Evolutionary conservation across 345 rosid species (phyloP), one percentile per base, ranked within the genome.

Genomic region (Hibiscus tridactylites): DNA sequence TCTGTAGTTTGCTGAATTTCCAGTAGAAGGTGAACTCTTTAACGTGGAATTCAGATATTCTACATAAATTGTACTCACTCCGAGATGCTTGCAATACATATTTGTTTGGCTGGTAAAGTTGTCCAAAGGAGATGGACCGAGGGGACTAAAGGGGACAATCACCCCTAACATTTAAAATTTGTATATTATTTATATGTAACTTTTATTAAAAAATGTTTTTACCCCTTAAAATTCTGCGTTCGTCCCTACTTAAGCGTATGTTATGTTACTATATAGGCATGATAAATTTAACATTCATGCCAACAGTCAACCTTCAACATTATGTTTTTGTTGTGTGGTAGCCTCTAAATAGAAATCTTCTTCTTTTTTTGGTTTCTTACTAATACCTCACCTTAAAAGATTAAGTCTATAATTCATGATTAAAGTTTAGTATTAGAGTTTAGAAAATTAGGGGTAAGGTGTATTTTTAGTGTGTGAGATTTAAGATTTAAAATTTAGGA

Each of bases 301-400:
- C 26, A 4, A 28, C 11, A 17, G 3, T 33, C 35, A 7, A 28
- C 21, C 28, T 67, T 26, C 16, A 5, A 73, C 28, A 47, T 72
- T 33, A 37, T 19, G 61, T 0, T 28, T 28, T 56, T 79, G 76
- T 59, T 44, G 5, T 10, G 42, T 78, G 89, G 99, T 97, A 95
- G 79, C 97, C 99, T 65, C 82, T 21, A 1, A 21, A 21, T 21
- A 21, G 24, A 21, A 21, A 21, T 21, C 24, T 21, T 21, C 24
- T 21, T 21, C 24, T 21, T 21, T 21, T 21, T 21, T 21, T 0
- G 24, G 0, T 21, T 21, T 0, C 24, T 1, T 21, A 21, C 24
- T 21, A 21, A 21, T 21, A 21, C 24, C 1, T 21, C 24, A 21
- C 24, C 24, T 21, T 21, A 21, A 21, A 21, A 21, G 24, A 21